These are phyloP conservation scores for Bipolaris cookei DNA, from an alignment of 2,329 filamentous ascomycete genomes.

Conservation along the genomic window DNA sequence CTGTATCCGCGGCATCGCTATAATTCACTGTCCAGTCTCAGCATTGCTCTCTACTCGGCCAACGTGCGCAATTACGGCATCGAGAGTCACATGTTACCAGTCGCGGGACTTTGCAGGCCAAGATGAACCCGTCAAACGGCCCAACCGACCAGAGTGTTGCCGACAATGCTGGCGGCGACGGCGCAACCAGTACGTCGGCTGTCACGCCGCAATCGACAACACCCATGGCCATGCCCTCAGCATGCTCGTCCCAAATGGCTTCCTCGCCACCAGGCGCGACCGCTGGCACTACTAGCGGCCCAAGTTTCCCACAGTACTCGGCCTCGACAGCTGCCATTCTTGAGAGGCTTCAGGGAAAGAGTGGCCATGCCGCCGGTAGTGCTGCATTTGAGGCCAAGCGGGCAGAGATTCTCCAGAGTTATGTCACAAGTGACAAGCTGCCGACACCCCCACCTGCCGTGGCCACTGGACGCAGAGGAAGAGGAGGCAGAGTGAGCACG, in stretches of 20 bases:
- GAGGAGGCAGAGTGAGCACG: conserved; percentile 45
- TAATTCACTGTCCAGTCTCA: conserved; percentile 2
- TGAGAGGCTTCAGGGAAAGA: conserved; percentile 47
- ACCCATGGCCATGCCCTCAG: conserved; percentile 27
- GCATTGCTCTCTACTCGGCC: not conserved
- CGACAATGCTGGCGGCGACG: conserved; percentile 29
- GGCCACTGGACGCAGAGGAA: conserved; percentile 37
- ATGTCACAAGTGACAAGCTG: conserved; percentile 54
- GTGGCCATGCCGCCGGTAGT: conserved; percentile 43
- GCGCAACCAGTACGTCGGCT: conserved; percentile 28
- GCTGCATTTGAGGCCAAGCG: conserved; percentile 55
- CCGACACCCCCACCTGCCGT: conserved; percentile 47
- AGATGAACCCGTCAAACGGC: conserved; percentile 29
- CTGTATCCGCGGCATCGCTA: conserved; percentile 6
- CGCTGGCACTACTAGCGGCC: conserved; percentile 14
- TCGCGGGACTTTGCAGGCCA: conserved; percentile 18
- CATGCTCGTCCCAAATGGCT: conserved; percentile 40
- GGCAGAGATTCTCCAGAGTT: conserved; percentile 54
- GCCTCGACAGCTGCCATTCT: conserved; percentile 53
- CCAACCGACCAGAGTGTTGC: conserved; percentile 13
- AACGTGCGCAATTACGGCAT: conserved; percentile 11
- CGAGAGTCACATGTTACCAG: conserved; percentile 8
- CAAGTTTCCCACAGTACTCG: conserved; percentile 44
- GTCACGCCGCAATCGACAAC: conserved; percentile 24
- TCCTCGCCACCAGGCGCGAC: conserved; percentile 24